A percentile compares a stretch with the other conserved stretches of the same genome.
Conservation (phyloP, 257 asterid genomes). For the Solanum lycopersicoides region DNA sequence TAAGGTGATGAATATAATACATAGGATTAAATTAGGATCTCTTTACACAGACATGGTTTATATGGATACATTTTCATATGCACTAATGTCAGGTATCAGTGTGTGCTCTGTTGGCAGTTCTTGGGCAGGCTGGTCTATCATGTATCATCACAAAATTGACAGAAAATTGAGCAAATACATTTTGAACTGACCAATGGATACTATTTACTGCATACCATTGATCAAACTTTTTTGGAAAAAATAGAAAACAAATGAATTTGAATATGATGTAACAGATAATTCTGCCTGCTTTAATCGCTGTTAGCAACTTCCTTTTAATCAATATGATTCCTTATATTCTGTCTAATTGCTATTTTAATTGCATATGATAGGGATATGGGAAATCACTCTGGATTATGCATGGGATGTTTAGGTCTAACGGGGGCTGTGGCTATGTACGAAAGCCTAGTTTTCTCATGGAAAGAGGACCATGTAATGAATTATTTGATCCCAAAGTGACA, state of each 20-base stretch:
- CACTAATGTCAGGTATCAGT: background rate
- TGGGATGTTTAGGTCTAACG: constrained; percentile 83
- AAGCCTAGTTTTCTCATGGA: constrained; percentile 71
- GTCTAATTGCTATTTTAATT: background rate
- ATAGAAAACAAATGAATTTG: background rate
- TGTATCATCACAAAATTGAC: background rate
- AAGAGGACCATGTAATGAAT: constrained; percentile 27
- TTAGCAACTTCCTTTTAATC: background rate
- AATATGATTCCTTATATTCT: background rate
- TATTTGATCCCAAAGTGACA: constrained; percentile 68
- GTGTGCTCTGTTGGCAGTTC: background rate
- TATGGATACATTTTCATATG: background rate
- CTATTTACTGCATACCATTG: background rate
- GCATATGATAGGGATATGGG: constrained; percentile 62
- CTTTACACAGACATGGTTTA: background rate
- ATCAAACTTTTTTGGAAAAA: background rate
- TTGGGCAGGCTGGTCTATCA: background rate
- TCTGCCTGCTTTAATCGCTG: background rate
- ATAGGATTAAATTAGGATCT: background rate
- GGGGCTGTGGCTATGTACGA: constrained; percentile 76
- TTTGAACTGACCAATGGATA: background rate
- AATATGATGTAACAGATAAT: background rate
- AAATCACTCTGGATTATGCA: constrained; percentile 95
- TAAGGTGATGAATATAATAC: background rate
- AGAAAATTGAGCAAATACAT: background rate